A percentile compares a stretch with the other conserved stretches of the same genome.
Evolutionary conservation across 768 basidiomycete species (phyloP).

Genomic region (Russula foetens): DNA sequence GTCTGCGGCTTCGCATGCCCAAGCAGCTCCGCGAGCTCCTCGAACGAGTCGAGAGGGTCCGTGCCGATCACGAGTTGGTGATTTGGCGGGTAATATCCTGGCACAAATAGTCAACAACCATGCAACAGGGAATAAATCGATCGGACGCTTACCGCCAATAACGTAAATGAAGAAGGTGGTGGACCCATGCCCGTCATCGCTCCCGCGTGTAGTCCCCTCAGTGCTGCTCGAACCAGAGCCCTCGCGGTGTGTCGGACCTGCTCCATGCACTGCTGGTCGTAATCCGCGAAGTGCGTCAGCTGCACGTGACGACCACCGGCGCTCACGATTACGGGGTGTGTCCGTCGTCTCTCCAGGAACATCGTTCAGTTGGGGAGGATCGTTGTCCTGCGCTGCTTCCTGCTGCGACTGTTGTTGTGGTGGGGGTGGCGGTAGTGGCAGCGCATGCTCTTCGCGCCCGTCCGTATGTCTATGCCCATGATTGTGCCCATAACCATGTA

Average conservation of each 20-base stretch:
- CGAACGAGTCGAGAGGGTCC: slow-evolving; percentile 68
- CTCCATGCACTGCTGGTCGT: slow-evolving; percentile 26
- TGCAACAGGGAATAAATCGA: neutral
- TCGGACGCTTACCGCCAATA: slow-evolving; percentile 52
- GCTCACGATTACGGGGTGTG: slow-evolving; percentile 20
- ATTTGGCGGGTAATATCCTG: slow-evolving; percentile 88
- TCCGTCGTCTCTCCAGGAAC: neutral
- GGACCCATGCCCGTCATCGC: slow-evolving; percentile 29
- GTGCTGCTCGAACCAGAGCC: neutral
- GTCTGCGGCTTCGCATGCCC: slow-evolving; percentile 81
- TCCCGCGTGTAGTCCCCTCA: neutral
- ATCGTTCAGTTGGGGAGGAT: neutral
- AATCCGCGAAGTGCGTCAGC: slow-evolving; percentile 54
- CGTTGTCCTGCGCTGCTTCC: neutral
- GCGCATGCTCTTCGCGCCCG: neutral
- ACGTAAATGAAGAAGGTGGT: slow-evolving; percentile 88
- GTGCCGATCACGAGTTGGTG: slow-evolving; percentile 82
- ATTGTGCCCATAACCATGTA: slow-evolving; percentile 35
- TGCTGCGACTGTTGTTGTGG: neutral
- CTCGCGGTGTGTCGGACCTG: slow-evolving; percentile 20
- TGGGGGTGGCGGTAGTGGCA: too few species aligned
- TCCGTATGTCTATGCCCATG: slow-evolving; percentile 11
- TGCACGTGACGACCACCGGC: slow-evolving; percentile 54
- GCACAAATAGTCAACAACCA: neutral
- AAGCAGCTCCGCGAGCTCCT: slow-evolving; percentile 77